Base-by-base conservation (phyloP, 208 protist species). In the Porcisia hertigi region DNA sequence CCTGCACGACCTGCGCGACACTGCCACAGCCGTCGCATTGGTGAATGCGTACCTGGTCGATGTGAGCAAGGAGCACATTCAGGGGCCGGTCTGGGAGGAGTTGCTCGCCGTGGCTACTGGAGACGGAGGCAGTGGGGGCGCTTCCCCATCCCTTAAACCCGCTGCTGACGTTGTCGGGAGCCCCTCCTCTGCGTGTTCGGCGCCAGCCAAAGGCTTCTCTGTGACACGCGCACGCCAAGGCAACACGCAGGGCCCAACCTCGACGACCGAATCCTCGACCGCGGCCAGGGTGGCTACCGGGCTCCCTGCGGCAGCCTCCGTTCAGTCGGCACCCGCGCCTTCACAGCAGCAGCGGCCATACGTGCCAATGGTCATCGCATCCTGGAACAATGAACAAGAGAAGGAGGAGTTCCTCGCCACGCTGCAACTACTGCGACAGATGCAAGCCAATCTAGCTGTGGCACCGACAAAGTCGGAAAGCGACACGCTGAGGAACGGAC, bases 31-130 rank as follows among this genome's bases (percentile, higher is more conserved):
- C 14, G 69, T 86, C 59, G 73, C 79, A 34, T 69, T 94, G 18
- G 58, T 94, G 23, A 82, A 88, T 52, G 55, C 76, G 4, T 94
- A 97, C 73, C 69, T 94, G 34, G 85, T 79, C 3, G 89, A 95
- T 60, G 92, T 96, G n/a, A 71, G 73, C 18, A 86, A 86, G 69
- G 92, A 94, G 69, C 79, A 75, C 39, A 88, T 97, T 60, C 86
- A 93, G 76, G 66, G 54, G 3, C 85, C 84, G 8, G 59, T 73
- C 30, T 75, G 71, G 75, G 73, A 73, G 8, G 52, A 59, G 45
- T 80, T 87, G 49, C 71, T 73, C 39, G n/a, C 62, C 45, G 53
- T 65, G 8, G n/a, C 43, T 25, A 45, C 25, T 49, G 25, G 52
- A 3, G 16, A n/a, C 69, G 69, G 41, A 20, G 30, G 43, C n/a